Evolutionary conservation across 2,329 filamentous ascomycete species (phyloP), one percentile per base, ranked within the genome.

Genomic region (Nemania sp.): DNA sequence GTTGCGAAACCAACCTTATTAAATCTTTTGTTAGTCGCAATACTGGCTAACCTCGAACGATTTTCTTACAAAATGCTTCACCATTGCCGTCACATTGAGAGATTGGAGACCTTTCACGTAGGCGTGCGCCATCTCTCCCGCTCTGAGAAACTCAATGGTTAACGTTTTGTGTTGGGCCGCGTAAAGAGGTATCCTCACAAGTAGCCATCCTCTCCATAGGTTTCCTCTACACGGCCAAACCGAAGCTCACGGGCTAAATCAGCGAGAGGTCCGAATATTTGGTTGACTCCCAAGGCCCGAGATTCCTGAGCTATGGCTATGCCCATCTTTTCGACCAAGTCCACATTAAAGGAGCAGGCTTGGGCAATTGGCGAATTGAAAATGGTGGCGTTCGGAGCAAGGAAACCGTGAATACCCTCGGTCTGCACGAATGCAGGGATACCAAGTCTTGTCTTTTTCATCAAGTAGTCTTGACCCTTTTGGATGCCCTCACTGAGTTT

Each of bases 321-420:
- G 6, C 80, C 89, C 88, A 91, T 91, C 65, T 89, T 82, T 65
- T 86, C 75, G 3, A 91, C 77, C 13, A 91, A 74, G 42, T 77
- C 79, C 0, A 83, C 82, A 70, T 92, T 90, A 77, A 87, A 92
- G 0, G 88, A 88, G 69, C 87, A 90, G 15, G 85, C 89, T 54
- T 89, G 84, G 7, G 79, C 89, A 66, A 92, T 91, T 0, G 90
- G 89, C 1, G 87, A 90, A 74, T 91, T 92, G 78, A 91, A 92
- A 60, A 92, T 90, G 1, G 90, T 92, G 2, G 88, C 89, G 71
- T 91, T 91, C 10, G 83, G 83, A 45, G 88, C 83, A 34, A 91
- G 77, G 65, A 91, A 87, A 1, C 89, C 90, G 68, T 92, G 89
- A 46, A 92, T 88, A 39, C 86, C 88, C 74, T 92, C 90, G 3